These are phyloP conservation scores for Eucalyptus cloeziana DNA, from an alignment of 345 rosid genomes.

Conservation along the genomic window DNA sequence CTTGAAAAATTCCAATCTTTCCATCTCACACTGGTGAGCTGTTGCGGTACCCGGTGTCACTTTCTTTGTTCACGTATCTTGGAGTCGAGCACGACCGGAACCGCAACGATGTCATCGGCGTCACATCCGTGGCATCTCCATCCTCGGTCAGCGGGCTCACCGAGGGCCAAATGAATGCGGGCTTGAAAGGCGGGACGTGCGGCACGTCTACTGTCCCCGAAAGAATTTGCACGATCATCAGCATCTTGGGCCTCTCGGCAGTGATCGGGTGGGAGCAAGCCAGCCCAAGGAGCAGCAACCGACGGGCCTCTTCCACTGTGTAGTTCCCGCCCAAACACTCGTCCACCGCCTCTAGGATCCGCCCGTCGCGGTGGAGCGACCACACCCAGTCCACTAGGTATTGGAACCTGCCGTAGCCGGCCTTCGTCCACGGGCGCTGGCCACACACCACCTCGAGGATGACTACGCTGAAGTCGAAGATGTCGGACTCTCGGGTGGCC, in stretches of 20 bases:
- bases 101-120: constrained; percentile 7
- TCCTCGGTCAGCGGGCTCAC: not conserved
- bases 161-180: constrained; percentile 32
- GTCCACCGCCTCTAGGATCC: constrained; percentile 36
- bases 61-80: not conserved
- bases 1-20: too few relatives aligned
- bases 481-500: constrained; percentile 45
- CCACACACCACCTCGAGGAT: constrained; percentile 52
- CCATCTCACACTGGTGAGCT: constrained; percentile 1
- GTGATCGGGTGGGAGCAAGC: constrained; percentile 43
- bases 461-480: constrained; percentile 46
- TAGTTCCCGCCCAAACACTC: constrained; percentile 14
- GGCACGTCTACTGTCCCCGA: constrained; percentile 19
- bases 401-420: not conserved
- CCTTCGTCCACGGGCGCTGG: constrained; percentile 24
- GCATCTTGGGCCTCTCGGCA: constrained; percentile 32
- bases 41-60: constrained; percentile 2
- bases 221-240: constrained; percentile 18
- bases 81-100: constrained; percentile 25
- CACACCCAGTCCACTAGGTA: constrained; percentile 41
- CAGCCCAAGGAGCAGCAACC: constrained; percentile 28
- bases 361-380: constrained; percentile 30
- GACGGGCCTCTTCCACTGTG: constrained; percentile 18
- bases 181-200: constrained; percentile 30
- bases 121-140: not conserved